phyloP scores from a whole-genome alignment of 495 filamentous ascomycete genomes.

The Xanthoparmelia taractica region DNA sequence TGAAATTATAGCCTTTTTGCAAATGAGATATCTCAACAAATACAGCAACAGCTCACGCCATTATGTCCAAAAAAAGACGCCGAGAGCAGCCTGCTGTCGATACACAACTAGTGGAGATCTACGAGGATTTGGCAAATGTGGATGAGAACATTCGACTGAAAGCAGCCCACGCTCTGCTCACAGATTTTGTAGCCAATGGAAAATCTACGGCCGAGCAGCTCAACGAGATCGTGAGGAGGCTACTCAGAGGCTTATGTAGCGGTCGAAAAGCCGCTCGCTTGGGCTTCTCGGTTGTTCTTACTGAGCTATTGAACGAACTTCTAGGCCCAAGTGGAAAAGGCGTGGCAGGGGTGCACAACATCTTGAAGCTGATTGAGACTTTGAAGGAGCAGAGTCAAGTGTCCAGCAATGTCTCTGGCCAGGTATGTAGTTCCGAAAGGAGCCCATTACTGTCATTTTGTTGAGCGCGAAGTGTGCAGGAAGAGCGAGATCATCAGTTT shows the following conservation, averaged over 20 bases:
- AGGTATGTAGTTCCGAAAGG: conserved; percentile 32
- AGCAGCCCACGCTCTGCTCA: conserved; percentile 41
- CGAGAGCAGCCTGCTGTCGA: conserved; percentile 42
- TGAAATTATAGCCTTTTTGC: too few species aligned
- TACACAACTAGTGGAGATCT: conserved; percentile 46
- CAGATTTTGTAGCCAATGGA: conserved; percentile 41
- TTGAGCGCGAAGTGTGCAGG: conserved; percentile 39
- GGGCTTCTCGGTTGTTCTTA: conserved; percentile 85
- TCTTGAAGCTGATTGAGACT: conserved; percentile 50
- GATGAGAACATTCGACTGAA: conserved; percentile 45
- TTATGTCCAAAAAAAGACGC: conserved; percentile 39
- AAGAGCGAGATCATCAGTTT: conserved; percentile 76
- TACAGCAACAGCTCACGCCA: background rate
- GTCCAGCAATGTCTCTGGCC: conserved; percentile 55
- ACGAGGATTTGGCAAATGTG: conserved; percentile 48
- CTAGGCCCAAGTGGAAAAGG: conserved; percentile 23
- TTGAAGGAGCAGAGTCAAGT: conserved; percentile 61
- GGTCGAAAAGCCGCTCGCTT: conserved; percentile 80
- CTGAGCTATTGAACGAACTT: conserved; percentile 61
- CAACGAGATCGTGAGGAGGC: conserved; percentile 45
- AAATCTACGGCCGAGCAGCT: conserved; percentile 36
- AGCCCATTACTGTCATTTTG: background rate
- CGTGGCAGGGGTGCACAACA: conserved; percentile 33
- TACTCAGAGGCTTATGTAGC: conserved; percentile 85
- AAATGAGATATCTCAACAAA: background rate